Base-by-base conservation (phyloP, 83 land plant species). In the Thuja plicata region DNA sequence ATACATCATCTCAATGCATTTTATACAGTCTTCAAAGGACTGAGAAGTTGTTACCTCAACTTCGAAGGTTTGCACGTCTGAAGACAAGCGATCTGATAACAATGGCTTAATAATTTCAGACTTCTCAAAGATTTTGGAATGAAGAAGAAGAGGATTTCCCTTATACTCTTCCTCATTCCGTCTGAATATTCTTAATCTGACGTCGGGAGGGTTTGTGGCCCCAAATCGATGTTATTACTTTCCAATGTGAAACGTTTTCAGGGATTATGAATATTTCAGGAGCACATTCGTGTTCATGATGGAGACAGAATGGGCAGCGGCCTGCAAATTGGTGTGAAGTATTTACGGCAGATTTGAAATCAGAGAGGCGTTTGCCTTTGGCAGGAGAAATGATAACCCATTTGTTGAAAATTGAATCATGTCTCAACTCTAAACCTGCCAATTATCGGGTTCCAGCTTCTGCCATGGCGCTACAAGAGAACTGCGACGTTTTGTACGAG, bases 341-440 rank as follows among this genome's bases (percentile, higher is more conserved):
- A 79, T 87, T 88, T 79, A 19, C 82, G 3, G 24, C 40, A 76
- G 95, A 91, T 62, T 93, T 94, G 94, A 92, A 92, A 83, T 95
- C 95, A 40, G 94, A 88, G 46, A 95, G 97, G 40, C 97, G 91
- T 77, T 88, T 89, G 21, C 93, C 80, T 27, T 95, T 50, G 34
- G 97, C 92, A 1, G 95, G 92, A 24, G 97, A 95, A 91, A 95
- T 89, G 77, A 94, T 90, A 43, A 95, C 92, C 94, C 94, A 94
- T 12, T 90, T 88, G 88, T 91, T 89, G 87, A 91, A 90, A 35
- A 94, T 89, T 13, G 88, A 12, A 89, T 95, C 95, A 38, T 88
- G 86, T n/a, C 97, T 46, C 78, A 95, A 83, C 86, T 89, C 45
- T 21, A 30, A 84, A 84, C 55, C 3, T n/a, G 54, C 37, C 34